Conservation (phyloP, 108 stramenopile genomes). For the Seminavis robusta region DNA sequence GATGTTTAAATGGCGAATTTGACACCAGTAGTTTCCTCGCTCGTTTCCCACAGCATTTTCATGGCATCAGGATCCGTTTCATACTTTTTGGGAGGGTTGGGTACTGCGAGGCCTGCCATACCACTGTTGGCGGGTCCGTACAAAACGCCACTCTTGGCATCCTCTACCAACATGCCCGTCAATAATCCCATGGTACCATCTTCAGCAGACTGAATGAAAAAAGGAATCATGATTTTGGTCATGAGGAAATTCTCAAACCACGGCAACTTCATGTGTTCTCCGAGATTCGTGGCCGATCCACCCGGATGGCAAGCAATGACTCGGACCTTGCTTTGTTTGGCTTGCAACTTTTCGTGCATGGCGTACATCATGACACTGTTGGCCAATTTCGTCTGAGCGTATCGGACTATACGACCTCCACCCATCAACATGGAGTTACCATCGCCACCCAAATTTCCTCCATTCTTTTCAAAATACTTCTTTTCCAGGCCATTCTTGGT, state of each 20-base stretch:
- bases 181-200: slow-evolving; percentile 27
- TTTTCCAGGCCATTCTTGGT: slow-evolving; percentile 24
- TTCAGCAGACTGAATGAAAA: slow-evolving; percentile 10
- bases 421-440: slow-evolving; percentile 17
- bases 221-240: background rate
- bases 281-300: slow-evolving; percentile 6
- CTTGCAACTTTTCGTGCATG: slow-evolving; percentile 34
- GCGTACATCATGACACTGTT: slow-evolving; percentile 46
- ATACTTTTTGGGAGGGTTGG: background rate
- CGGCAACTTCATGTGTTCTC: background rate
- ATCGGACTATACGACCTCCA: slow-evolving; percentile 39
- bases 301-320: slow-evolving; percentile 6
- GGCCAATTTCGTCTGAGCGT: slow-evolving; percentile 57
- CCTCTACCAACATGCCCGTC: slow-evolving; percentile 5
- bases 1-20: too few species aligned
- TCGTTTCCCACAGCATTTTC: slow-evolving; percentile 21
- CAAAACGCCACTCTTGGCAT: background rate
- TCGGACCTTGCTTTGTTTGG: slow-evolving; percentile 5
- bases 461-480: slow-evolving; percentile 47
- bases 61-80: background rate
- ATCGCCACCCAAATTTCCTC: slow-evolving; percentile 46
- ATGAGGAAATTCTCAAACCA: background rate
- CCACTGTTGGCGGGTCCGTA: slow-evolving; percentile 6
- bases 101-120: background rate
- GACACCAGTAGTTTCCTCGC: too few species aligned